A percentile compares a stretch with the other conserved stretches of the same genome.
Conservation (phyloP, 495 filamentous ascomycete genomes). For the Arthonia radiata region DNA sequence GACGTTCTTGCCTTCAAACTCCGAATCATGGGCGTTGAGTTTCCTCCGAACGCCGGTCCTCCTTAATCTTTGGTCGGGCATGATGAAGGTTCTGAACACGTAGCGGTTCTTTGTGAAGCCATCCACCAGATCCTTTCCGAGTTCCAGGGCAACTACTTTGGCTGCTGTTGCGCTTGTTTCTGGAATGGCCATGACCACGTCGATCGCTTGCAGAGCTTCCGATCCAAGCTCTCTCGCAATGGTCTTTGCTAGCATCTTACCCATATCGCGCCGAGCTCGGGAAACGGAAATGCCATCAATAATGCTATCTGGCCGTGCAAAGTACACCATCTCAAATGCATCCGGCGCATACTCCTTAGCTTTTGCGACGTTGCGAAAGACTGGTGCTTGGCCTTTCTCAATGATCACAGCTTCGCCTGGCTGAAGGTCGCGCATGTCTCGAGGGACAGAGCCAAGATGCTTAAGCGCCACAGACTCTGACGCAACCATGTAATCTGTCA, state of each 20-base stretch:
- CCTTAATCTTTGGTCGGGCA: slow-evolving; percentile 65
- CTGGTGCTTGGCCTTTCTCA: slow-evolving; percentile 52
- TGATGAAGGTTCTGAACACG: slow-evolving; percentile 89
- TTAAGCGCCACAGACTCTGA: slow-evolving; percentile 86
- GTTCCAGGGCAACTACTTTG: slow-evolving; percentile 44
- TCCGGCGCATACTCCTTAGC: slow-evolving; percentile 63
- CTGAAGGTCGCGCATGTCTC: slow-evolving; percentile 53
- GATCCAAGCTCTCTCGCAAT: slow-evolving; percentile 48
- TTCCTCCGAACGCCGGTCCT: slow-evolving; percentile 58
- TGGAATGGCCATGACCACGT: slow-evolving; percentile 75
- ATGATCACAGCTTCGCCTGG: slow-evolving; percentile 91
- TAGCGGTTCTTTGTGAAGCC: slow-evolving; percentile 91
- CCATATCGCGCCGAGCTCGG: slow-evolving; percentile 77
- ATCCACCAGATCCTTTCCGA: slow-evolving; percentile 62
- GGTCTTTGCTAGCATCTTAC: slow-evolving; percentile 58
- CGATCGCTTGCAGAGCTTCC: slow-evolving; percentile 58
- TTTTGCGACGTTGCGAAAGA: slow-evolving; percentile 50
- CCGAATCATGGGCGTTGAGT: slow-evolving; percentile 62
- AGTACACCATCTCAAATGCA: slow-evolving; percentile 81
- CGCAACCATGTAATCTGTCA: slow-evolving; percentile 86
- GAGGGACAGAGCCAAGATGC: slow-evolving; percentile 48
- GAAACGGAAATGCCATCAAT: slow-evolving; percentile 90
- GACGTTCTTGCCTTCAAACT: slow-evolving; percentile 68
- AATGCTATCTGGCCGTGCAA: slow-evolving; percentile 68
- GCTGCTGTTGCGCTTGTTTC: slow-evolving; percentile 75